Conservation (phyloP, 169 alveolate genomes). For the Plasmodium relictum region DNA sequence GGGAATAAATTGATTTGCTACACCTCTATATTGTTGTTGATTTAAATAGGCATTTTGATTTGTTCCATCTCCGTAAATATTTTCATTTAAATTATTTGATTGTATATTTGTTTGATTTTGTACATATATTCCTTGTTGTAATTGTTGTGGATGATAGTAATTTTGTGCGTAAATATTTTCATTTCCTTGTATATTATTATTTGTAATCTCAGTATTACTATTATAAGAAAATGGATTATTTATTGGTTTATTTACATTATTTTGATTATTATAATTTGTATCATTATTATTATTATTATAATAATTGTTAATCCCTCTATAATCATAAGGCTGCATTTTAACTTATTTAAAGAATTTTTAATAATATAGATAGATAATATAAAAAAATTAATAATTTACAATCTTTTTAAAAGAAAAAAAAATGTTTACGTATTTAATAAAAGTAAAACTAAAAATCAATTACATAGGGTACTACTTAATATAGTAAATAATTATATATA, state of each 20-base stretch:
- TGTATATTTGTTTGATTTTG: constrained; percentile 21
- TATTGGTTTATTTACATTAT: constrained; percentile 53
- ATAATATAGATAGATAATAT: background rate
- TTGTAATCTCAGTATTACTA: constrained; percentile 5
- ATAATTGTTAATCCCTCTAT: constrained; percentile 59
- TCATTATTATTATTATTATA: constrained; percentile 11
- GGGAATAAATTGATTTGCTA: constrained; percentile 39
- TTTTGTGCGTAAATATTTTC: constrained; percentile 34
- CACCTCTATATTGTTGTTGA: constrained; percentile 25
- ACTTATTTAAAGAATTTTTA: too few species aligned
- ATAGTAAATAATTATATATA: too few species aligned
- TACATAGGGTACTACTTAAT: too few species aligned
- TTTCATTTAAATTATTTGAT: constrained; percentile 24
- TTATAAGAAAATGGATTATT: constrained; percentile 54
- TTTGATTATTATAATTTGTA: constrained; percentile 36
- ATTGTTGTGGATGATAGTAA: constrained; percentile 38
- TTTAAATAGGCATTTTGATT: constrained; percentile 37
- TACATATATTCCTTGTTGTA: constrained; percentile 17
- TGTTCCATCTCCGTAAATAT: constrained; percentile 43
- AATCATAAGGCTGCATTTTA: constrained; percentile 74
- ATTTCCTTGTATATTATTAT: constrained; percentile 35
- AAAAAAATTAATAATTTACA: background rate
- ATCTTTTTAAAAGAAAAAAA: too few species aligned
- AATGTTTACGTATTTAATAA: too few species aligned
- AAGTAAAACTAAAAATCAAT: too few species aligned